These are phyloP conservation scores for Arxiozyma slooffiae DNA, from an alignment of 1,139 yeast genomes.

Conservation along the genomic window DNA sequence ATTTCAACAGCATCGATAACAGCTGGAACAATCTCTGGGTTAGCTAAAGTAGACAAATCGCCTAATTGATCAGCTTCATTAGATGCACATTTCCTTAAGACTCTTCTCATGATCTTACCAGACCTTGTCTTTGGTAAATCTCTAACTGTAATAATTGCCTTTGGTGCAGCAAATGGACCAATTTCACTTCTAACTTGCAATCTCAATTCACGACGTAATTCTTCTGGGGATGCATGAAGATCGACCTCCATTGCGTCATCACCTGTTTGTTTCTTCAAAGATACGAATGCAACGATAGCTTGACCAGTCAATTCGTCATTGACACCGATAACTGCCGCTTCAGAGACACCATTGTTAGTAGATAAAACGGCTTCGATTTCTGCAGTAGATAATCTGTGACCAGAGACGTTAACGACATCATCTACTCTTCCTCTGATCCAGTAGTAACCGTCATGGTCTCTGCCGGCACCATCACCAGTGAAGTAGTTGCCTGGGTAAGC, in stretches of 20 bases:
- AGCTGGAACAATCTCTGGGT: slow-evolving; percentile 75
- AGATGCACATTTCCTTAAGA: slow-evolving; percentile 81
- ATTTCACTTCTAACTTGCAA: slow-evolving; percentile 86
- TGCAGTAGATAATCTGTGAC: slow-evolving; percentile 94
- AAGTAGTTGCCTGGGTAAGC: slow-evolving; percentile 96
- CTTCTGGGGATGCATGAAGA: slow-evolving; percentile 37
- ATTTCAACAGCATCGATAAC: slow-evolving; percentile 42
- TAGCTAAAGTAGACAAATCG: slow-evolving; percentile 81
- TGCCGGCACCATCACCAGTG: slow-evolving; percentile 98
- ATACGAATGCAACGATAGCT: slow-evolving; percentile 90
- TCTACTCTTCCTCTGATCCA: slow-evolving; percentile 99
- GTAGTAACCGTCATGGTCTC: slow-evolving; percentile 94
- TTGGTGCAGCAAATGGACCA: slow-evolving; percentile 98
- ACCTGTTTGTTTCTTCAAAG: slow-evolving; percentile 41
- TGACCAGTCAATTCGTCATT: slow-evolving; percentile 94
- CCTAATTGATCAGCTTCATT: slow-evolving; percentile 91
- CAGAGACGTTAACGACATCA: slow-evolving; percentile 95
- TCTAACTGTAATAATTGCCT: slow-evolving; percentile 71
- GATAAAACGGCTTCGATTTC: slow-evolving; percentile 91
- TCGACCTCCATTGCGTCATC: slow-evolving; percentile 36
- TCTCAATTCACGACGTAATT: slow-evolving; percentile 65
- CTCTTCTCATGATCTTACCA: slow-evolving; percentile 98
- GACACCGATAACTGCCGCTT: slow-evolving; percentile 92
- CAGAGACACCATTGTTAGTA: slow-evolving; percentile 73
- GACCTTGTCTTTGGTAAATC: slow-evolving; percentile 97